Evolutionary conservation across 1,284 basidiomycete species (phyloP).

Genomic region (Tausonia pullulans): DNA sequence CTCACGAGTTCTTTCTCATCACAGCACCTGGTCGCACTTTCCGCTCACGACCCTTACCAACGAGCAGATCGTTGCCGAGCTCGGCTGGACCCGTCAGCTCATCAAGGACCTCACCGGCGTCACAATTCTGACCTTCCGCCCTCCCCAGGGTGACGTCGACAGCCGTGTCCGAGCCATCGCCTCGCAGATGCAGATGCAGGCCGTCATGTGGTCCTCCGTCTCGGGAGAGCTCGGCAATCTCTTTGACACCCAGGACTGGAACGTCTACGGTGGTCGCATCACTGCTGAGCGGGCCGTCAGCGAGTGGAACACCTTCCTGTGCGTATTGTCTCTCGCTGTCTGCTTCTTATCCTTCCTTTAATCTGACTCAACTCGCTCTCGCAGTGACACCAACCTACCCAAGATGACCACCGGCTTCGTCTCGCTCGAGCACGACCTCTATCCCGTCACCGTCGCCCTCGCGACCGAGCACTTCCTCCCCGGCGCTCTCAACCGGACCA

Average conservation of each 20-base stretch:
- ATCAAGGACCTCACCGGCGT: constrained; percentile 34
- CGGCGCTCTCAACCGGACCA: constrained; percentile 47
- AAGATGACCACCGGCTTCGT: constrained; percentile 54
- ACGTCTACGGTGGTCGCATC: constrained; percentile 58
- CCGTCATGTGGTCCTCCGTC: constrained; percentile 33
- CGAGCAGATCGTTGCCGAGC: constrained; percentile 44
- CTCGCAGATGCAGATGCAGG: constrained; percentile 29
- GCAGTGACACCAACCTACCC: constrained; percentile 27
- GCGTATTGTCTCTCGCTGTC: not conserved
- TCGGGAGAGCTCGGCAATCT: constrained; percentile 31
- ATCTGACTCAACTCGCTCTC: not conserved
- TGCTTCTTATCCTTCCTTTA: not conserved
- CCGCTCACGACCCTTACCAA: constrained; percentile 38
- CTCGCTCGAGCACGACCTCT: constrained; percentile 79
- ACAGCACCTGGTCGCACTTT: constrained; percentile 27
- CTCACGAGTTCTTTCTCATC: constrained; percentile 20
- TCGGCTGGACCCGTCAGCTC: constrained; percentile 40
- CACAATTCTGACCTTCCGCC: constrained; percentile 24
- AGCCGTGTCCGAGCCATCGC: constrained; percentile 44
- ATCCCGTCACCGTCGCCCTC: constrained; percentile 71
- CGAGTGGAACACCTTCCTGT: constrained; percentile 36
- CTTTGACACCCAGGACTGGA: constrained; percentile 79
- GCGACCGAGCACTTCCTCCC: constrained; percentile 78
- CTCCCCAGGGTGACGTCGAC: constrained; percentile 27
- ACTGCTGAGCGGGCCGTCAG: constrained; percentile 47